Evolutionary conservation across 306 rosid genomes (phyloP).

Genomic region (Lathyrus aphaca): DNA sequence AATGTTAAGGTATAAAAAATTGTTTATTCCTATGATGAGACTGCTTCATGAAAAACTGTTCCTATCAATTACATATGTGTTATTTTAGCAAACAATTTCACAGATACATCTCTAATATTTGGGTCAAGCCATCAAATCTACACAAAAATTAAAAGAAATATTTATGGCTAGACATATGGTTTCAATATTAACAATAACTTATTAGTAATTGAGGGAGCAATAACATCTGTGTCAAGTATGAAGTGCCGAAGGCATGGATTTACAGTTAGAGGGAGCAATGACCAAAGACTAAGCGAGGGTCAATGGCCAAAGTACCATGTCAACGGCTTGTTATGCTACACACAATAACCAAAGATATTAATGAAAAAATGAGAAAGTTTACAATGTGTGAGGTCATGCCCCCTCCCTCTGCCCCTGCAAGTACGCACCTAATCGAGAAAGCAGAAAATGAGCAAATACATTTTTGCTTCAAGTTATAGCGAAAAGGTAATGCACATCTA

Average conservation of each 20-base stretch:
- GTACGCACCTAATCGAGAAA: conserved; percentile 4
- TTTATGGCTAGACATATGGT: conserved; percentile 2
- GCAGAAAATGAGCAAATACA: background rate
- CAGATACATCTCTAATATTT: conserved; percentile 12
- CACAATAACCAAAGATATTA: background rate
- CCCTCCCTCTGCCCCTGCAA: conserved; percentile 13
- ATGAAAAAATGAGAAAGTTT: background rate
- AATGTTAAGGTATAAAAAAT: conserved; percentile 16
- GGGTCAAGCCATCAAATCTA: conserved; percentile 14
- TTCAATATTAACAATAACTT: conserved; percentile 20
- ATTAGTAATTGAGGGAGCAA: background rate
- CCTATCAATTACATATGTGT: background rate
- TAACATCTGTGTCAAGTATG: background rate
- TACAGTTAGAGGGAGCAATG: background rate
- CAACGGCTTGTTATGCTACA: background rate
- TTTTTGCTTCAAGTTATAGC: conserved; percentile 6
- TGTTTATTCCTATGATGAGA: conserved; percentile 9
- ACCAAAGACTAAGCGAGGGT: background rate
- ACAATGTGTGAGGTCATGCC: background rate
- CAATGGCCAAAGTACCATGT: background rate
- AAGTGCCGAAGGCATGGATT: background rate
- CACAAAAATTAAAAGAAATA: conserved; percentile 10
- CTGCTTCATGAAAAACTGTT: conserved; percentile 10
- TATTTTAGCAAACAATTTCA: background rate
- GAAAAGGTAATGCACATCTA: background rate